A percentile compares a stretch with the other conserved stretches of the same genome.
These are phyloP conservation scores for Pseudocohnilembus persalinus DNA, from an alignment of 169 alveolate genomes.

Conservation along the genomic window DNA sequence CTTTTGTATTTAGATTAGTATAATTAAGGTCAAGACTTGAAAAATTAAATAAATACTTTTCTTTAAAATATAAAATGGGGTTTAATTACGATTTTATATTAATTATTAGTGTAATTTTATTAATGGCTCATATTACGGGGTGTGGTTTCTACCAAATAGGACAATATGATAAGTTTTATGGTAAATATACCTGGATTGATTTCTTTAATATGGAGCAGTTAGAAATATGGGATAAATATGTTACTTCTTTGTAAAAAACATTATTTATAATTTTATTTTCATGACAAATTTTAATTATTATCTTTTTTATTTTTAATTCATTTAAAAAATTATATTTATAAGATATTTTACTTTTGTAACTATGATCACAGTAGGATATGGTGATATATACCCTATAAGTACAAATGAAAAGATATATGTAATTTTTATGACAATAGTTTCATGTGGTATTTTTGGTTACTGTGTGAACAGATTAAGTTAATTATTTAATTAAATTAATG, in stretches of 20 bases:
- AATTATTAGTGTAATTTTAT: too few species aligned
- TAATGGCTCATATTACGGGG: not conserved
- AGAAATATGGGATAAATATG: not conserved
- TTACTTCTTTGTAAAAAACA: not conserved
- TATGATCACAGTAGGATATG: constrained; percentile 19
- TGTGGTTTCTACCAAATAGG: not conserved
- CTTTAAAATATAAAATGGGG: too few species aligned
- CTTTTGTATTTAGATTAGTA: not conserved
- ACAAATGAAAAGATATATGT: constrained; percentile 12
- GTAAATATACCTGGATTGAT: not conserved
- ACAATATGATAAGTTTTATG: not conserved
- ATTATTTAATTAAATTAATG: not conserved
- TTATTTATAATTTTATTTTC: too few species aligned
- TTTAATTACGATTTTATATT: not conserved
- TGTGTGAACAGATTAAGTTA: constrained; percentile 4
- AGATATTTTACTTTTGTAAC: constrained; percentile 7
- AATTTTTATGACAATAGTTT: constrained; percentile 14
- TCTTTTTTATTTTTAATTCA: too few species aligned
- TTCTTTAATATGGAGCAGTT: too few species aligned
- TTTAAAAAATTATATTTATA: too few species aligned
- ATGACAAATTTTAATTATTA: too few species aligned
- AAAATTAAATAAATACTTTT: too few species aligned
- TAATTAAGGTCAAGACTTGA: not conserved
- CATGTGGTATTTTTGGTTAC: constrained; percentile 20
- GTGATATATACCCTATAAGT: constrained; percentile 10